Base-by-base conservation (phyloP, 495 filamentous ascomycete species). In the Beverwykella pulmonaria region DNA sequence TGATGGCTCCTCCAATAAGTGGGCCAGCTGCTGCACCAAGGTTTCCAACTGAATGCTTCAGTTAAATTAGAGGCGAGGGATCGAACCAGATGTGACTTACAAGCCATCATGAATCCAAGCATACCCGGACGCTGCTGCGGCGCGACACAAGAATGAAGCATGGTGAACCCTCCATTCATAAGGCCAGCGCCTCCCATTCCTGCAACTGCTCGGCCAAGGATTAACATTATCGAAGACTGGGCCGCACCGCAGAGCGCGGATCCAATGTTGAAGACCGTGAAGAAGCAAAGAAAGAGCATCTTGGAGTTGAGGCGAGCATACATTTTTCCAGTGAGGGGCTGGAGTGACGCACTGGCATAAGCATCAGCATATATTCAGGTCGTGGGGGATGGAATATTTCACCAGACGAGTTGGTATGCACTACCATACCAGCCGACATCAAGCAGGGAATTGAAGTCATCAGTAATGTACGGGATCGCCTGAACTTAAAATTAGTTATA, bases 1-100 rank as follows among this genome's bases (percentile, higher is more conserved):
- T 90, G 53, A 91, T 85, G 0, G 82, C 80, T 22, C 88, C 88
- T 53, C 87, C 86, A 25, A 89, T 68, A 23, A 89, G 59, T 0
- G 87, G 87, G 0, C 86, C 84, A 8, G 75, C 46, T 0, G 81
- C 77, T 1, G 76, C 25, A 5, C 76, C 81, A 0, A 81, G 29
- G 10, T 63, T 49, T n/a, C n/a, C 48, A 25, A 53, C 60, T 19
- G 54, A 9, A 47, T n/a, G 15, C 75, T 48, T 10, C 17, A 44
- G 39, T 44, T 14, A 44, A 14, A 44, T 15, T n/a, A 2, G 15
- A 44, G 15, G 8, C 17, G 6, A 10, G 8, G 17, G 39, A 15
- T 12, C 9, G 17, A 10, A 44, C 39, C 12, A 6, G 32, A 5
- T 44, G 17, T n/a, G 6, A 44, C 39, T 10, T 44, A 44, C 39